These are phyloP conservation scores for Pseudocercospora cruenta DNA, from an alignment of 2,329 filamentous ascomycete species.

Conservation along the genomic window DNA sequence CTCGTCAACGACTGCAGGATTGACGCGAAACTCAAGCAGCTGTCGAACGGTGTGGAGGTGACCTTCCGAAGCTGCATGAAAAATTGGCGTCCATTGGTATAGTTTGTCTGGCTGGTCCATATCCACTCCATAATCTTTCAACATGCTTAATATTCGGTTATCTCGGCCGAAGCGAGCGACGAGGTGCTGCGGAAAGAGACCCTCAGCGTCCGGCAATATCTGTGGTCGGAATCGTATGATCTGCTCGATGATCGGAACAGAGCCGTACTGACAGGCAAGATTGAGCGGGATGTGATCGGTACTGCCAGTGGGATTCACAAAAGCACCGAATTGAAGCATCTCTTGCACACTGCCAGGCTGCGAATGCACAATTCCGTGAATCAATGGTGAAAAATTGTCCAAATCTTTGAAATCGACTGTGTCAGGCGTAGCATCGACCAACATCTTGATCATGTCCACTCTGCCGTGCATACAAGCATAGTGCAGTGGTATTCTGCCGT, in stretches of 20 bases:
- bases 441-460: slow-evolving; percentile 56
- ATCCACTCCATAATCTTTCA: slow-evolving; percentile 85
- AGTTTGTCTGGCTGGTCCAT: slow-evolving; percentile 92
- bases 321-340: slow-evolving; percentile 76
- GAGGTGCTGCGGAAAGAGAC: slow-evolving; percentile 93
- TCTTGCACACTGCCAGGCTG: slow-evolving; percentile 78
- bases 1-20: slow-evolving; percentile 82
- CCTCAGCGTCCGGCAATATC: slow-evolving; percentile 93
- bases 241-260: slow-evolving; percentile 79
- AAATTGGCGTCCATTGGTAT: slow-evolving; percentile 95
- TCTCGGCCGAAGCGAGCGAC: slow-evolving; percentile 87
- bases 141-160: slow-evolving; percentile 74
- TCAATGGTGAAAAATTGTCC: slow-evolving; percentile 94
- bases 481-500: slow-evolving; percentile 88
- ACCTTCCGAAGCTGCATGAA: slow-evolving; percentile 94
- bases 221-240: slow-evolving; percentile 78
- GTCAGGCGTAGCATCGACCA: slow-evolving; percentile 56
- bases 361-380: slow-evolving; percentile 90
- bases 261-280: slow-evolving; percentile 91
- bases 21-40: slow-evolving; percentile 76
- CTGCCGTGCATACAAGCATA: slow-evolving; percentile 96
- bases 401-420: slow-evolving; percentile 90
- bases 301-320: slow-evolving; percentile 82
- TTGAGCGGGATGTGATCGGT: slow-evolving; percentile 93
- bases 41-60: slow-evolving; percentile 86